Base-by-base conservation (phyloP, 208 protist species). In the Phytomonas sp. region DNA sequence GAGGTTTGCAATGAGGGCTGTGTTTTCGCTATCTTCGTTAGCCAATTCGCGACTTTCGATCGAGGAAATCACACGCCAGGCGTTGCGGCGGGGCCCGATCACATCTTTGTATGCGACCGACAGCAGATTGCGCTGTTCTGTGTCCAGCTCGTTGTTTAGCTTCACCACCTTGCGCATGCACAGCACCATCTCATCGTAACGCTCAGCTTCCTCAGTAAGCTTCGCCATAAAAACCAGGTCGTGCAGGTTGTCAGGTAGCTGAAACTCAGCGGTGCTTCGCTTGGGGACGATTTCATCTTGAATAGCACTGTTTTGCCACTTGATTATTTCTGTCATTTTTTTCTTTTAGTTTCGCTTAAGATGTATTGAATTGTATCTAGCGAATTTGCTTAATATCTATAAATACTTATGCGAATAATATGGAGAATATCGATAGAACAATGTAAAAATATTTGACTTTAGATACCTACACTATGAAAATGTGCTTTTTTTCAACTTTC, bases 51-150 rank as follows among this genome's bases (percentile, higher is more conserved):
- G 98, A 74, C 94, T 85, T 84, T 99, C 98, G 69, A 99, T 98
- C 33, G 94, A 96, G 34, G 92, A 98, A 66, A 99, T 95, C 62
- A 99, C 98, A 75, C 99, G 92, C 96, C 98, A 99, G 51, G 98
- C 97, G 46, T 99, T 98, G 75, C 99, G 97, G 70, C 98, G 93
- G 33, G 97, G 83, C 76, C 98, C 98, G 78, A 99, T 98, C 40
- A 99, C 96, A 79, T 99, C 99, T 86, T 99, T 99, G 93, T 99
- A 99, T 6, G 99, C 99, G 66, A 99, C 98, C 31, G 98, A 99
- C 36, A 99, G 91, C 7, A 99, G 89, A 81, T 99, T 99, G 76
- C 99, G 89, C 89, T 99, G 99, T 82, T 99, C 99, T 81, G 97
- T 93, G 66, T 96, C 95, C 17, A 99, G 95, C 81, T 99, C 98